A percentile compares a stretch with the other conserved stretches of the same genome.
phyloP scores from a whole-genome alignment of 176 grass and related monocot species.

The Paspalum notatum region DNA sequence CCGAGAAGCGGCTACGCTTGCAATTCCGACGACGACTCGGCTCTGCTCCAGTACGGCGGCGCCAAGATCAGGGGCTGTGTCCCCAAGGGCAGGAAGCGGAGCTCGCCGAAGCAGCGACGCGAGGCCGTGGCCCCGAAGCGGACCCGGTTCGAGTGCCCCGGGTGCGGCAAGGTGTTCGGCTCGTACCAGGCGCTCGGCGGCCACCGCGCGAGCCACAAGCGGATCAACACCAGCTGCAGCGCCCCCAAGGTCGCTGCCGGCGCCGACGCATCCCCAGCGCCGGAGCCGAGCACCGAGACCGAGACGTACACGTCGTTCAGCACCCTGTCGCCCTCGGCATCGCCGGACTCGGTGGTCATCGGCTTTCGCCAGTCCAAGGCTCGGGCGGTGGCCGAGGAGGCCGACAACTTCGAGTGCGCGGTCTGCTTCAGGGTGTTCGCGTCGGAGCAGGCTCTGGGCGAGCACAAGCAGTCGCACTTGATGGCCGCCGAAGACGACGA shows the following conservation, averaged over 20 bases:
- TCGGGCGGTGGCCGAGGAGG: neutral
- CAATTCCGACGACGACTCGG: conserved; percentile 37
- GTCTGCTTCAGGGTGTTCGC: conserved; percentile 57
- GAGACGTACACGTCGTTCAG: conserved; percentile 51
- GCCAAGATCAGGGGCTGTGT: conserved; percentile 27
- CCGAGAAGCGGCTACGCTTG: conserved; percentile 26
- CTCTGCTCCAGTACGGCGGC: conserved; percentile 25
- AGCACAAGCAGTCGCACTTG: conserved; percentile 65
- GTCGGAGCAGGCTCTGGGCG: conserved; percentile 55
- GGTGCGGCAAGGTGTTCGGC: conserved; percentile 61
- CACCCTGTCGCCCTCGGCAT: conserved; percentile 32
- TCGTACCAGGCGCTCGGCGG: conserved; percentile 84
- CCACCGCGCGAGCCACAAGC: conserved; percentile 78
- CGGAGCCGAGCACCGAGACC: conserved; percentile 45
- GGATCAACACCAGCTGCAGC: conserved; percentile 61
- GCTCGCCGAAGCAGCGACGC: conserved; percentile 23
- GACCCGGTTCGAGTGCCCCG: conserved; percentile 53
- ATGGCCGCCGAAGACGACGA: conserved; percentile 16
- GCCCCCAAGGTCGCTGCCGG: conserved; percentile 1
- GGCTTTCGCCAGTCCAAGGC: conserved; percentile 33
- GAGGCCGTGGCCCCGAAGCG: conserved; percentile 39
- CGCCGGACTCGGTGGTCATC: conserved; percentile 35
- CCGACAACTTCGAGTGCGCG: conserved; percentile 49
- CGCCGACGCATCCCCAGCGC: neutral
- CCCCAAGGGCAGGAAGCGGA: conserved; percentile 29